A percentile compares a stretch with the other conserved stretches of the same genome.
Conservation (phyloP, 2,329 filamentous ascomycete species). For the Stagonosporopsis tanaceti region DNA sequence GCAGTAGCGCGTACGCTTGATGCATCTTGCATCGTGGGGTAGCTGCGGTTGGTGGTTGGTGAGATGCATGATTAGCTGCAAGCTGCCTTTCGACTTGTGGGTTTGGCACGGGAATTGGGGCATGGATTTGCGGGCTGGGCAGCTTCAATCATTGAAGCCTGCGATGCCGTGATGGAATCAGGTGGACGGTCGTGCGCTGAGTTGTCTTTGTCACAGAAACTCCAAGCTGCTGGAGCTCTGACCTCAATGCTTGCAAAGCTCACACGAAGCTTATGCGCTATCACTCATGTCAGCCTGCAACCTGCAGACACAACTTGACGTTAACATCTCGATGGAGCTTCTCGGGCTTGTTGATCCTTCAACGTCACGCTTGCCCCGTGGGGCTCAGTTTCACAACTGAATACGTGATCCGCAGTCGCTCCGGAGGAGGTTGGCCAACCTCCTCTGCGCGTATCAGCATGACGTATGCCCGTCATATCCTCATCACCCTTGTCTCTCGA, state of each 20-base stretch:
- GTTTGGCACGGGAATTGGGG: slow-evolving; percentile 5
- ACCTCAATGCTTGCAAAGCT: slow-evolving; percentile 1
- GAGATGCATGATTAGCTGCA: slow-evolving; percentile 13
- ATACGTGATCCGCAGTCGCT: background rate
- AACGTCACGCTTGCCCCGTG: slow-evolving; percentile 7
- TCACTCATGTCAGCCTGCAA: slow-evolving; percentile 5
- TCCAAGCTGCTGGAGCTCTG: slow-evolving; percentile 1
- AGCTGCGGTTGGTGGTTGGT: slow-evolving; percentile 19
- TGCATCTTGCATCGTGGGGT: slow-evolving; percentile 19
- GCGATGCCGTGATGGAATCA: background rate
- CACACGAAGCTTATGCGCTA: slow-evolving; percentile 10
- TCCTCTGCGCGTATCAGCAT: slow-evolving; percentile 10
- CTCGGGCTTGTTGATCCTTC: slow-evolving; percentile 3
- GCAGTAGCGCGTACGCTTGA: slow-evolving; percentile 14
- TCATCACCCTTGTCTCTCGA: background rate
- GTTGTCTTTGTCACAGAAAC: slow-evolving; percentile 6
- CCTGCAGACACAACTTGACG: slow-evolving; percentile 3
- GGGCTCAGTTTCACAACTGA: slow-evolving; percentile 4
- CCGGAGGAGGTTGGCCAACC: slow-evolving; percentile 9
- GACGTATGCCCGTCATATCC: slow-evolving; percentile 11
- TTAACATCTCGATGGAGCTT: background rate
- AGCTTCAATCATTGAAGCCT: background rate
- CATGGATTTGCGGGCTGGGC: background rate
- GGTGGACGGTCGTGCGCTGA: background rate
- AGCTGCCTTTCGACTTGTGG: background rate